Base-by-base conservation (phyloP, 2,329 filamentous ascomycete species). In the Monosporascus sp. region DNA sequence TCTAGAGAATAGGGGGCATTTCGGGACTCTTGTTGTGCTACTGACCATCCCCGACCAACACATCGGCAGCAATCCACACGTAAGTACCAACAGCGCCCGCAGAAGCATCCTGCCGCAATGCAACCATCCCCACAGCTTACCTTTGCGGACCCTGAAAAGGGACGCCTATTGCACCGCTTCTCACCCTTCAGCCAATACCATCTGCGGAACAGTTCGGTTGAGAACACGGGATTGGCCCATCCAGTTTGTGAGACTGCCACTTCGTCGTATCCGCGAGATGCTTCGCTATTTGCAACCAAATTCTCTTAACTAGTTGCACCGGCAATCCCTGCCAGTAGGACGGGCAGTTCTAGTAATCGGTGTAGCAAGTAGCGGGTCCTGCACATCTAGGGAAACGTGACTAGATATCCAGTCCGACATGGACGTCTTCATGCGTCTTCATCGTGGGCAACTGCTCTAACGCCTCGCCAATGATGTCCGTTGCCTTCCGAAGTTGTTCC, bases 391-490 rank as follows among this genome's bases (percentile, higher is more conserved):
- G 43, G 43, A 6, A 26, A 27, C 43, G 43, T 46, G 24, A 46
- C 22, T 17, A 46, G 43, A 65, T 63, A 53, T 65, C 63, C 56
- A 63, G 49, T 55, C 53, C 55, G 48, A 63, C 60, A 47, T 65
- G 64, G 55, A 65, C 63, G 31, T 65, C 63, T 55, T 70, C 66
- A 50, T 67, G 63, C 60, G 66, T 66, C 70, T 84, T 81, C 55
- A 86, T 72, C 7, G 67, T 85, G 2, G 92, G 91, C 51, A 99
- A 79, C 72, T 97, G 92, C 61, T 80, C 78, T 65, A 97, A 79
- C 16, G 93, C 86, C 68, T 92, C 86, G 57, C 85, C 80, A 68
- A 99, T 96, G 65, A 94, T 93, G 50, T 71, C 71, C 52, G 97
- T 70, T 1, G 93, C 88, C 67, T 85, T 82, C 62, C 85, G 80